Conservation (phyloP, 495 filamentous ascomycete genomes). For the Talaromyces thailandensis region DNA sequence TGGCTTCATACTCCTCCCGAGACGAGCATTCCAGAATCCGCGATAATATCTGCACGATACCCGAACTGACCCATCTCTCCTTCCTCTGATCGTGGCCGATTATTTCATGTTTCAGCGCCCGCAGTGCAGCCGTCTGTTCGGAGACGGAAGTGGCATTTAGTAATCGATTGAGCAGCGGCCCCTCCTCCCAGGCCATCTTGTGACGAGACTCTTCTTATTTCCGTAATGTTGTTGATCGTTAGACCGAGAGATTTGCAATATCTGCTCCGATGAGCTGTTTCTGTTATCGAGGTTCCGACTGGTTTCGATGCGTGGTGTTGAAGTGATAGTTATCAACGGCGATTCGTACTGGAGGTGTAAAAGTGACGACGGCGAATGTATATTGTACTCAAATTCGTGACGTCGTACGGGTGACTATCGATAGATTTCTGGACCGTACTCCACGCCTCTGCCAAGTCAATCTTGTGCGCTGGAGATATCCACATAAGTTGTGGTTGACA, state of each 20-base stretch:
- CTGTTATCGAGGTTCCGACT: not conserved
- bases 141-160: conserved; percentile 48
- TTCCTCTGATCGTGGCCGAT: conserved; percentile 86
- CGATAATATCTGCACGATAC: conserved; percentile 60
- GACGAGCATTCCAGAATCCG: conserved; percentile 39
- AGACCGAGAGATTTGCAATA: not conserved
- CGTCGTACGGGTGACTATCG: not conserved
- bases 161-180: conserved; percentile 53
- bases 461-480: not conserved
- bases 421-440: not conserved
- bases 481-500: not conserved
- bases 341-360: not conserved
- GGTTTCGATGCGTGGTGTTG: not conserved
- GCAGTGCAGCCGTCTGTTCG: conserved; percentile 56
- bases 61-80: conserved; percentile 59
- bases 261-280: not conserved
- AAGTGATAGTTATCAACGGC: not conserved
- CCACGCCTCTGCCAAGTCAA: not conserved
- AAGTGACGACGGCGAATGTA: not conserved
- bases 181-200: conserved; percentile 37
- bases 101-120: conserved; percentile 75
- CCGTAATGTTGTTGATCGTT: not conserved
- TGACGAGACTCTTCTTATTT: not conserved
- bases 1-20: conserved; percentile 18
- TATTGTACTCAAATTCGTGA: not conserved